Evolutionary conservation across 2,329 filamentous ascomycete genomes (phyloP).

Genomic region (Colletotrichum lindemuthianum): DNA sequence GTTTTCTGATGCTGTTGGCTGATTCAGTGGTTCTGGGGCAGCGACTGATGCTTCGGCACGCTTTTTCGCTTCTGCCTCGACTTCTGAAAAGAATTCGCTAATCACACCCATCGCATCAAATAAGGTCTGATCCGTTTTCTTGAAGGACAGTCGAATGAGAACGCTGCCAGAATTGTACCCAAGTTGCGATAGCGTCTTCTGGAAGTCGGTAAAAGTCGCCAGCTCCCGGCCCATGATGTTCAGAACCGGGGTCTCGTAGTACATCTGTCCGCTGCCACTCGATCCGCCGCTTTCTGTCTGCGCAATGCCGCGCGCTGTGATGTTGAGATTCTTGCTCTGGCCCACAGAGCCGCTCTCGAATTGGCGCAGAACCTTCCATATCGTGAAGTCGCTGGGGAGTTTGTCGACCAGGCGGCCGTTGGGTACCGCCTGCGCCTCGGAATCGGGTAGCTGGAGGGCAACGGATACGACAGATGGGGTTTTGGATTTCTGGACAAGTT

Average conservation of each 20-base stretch:
- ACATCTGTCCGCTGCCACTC: conserved; percentile 76
- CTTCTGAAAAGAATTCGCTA: conserved; percentile 74
- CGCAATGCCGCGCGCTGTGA: conserved; percentile 85
- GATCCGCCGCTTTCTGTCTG: conserved; percentile 63
- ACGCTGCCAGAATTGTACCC: conserved; percentile 88
- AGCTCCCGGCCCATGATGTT: conserved; percentile 86
- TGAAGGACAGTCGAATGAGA: conserved; percentile 81
- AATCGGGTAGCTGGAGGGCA: conserved; percentile 83
- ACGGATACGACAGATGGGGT: conserved; percentile 88
- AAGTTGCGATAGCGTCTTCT: conserved; percentile 88
- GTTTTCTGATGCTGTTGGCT: conserved; percentile 31
- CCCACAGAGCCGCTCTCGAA: conserved; percentile 83
- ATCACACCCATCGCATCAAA: conserved; percentile 89
- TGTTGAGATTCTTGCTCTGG: conserved; percentile 72
- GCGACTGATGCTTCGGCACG: conserved; percentile 31
- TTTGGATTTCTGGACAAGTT: conserved; percentile 87
- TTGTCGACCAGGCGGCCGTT: conserved; percentile 81
- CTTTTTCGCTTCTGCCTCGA: conserved; percentile 45
- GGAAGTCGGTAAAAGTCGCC: conserved; percentile 80
- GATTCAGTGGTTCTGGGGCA: conserved; percentile 29
- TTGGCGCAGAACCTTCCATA: conserved; percentile 91
- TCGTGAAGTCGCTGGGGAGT: conserved; percentile 84
- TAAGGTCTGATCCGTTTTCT: conserved; percentile 78
- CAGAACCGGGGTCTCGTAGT: conserved; percentile 87
- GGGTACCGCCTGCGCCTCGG: conserved; percentile 70